Base-by-base conservation (phyloP, 208 protist species). In the Trypanosoma vivax region DNA sequence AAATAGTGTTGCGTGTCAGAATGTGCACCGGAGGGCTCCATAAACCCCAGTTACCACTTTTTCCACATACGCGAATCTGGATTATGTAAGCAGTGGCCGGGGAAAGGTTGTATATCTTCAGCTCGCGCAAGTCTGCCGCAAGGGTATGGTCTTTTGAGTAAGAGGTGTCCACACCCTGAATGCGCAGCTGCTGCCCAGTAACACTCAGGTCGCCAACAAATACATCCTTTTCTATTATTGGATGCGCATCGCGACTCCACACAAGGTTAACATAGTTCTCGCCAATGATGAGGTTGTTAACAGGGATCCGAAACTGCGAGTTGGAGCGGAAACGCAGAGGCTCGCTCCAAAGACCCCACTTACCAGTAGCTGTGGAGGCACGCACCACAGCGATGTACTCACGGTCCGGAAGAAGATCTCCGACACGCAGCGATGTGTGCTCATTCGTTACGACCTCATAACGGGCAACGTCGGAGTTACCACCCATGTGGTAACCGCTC, bases 231-330 rank as follows among this genome's bases (percentile, higher is more conserved):
- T 70, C 62, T 16, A 30, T 57, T 27, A 65, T 23, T 2, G 68
- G 65, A 45, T 69, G 30, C 21, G 67, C 55, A 38, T 88, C 83
- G 28, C 87, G 81, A 42, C 65, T 76, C 87, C 90, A 96, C 16
- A 81, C 63, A 16, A 96, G 63, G 45, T 75, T 71, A 19, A 94
- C 83, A 69, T 96, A 96, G 67, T 96, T 96, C 66, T 96, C 90
- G n/a, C 90, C 90, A 57, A 94, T 88, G 45, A 60, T 88, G 24
- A 94, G 79, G 45, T 90, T 77, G 40, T 87, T 74, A 14, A 89
- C 75, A 10, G 90, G 87, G 49, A 96, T 87, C 40, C 74, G 63
- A 56, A 92, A 92, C 60, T 89, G 87, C 23, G 84, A 42, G 50
- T 89, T 92, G 16, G 90, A 90, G 58, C 84, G 80, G 59, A 96